Conservation (phyloP, 2,329 filamentous ascomycete species). For the Talaromyces marneffei region DNA sequence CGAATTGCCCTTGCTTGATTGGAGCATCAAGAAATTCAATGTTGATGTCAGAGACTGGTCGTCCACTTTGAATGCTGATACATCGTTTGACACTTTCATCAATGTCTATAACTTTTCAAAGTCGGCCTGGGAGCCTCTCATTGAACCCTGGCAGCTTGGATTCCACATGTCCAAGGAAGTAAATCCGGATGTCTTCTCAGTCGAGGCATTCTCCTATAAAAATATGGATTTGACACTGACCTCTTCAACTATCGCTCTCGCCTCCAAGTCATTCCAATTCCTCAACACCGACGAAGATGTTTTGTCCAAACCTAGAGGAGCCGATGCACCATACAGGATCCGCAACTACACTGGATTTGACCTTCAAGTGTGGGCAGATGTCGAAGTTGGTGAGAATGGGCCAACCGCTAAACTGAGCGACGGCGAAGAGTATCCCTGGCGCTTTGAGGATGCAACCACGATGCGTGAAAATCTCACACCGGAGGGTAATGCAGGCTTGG, state of each 20-base stretch:
- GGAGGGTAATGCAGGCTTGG: conserved; percentile 71
- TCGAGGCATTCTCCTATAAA: conserved; percentile 84
- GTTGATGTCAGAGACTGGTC: conserved; percentile 88
- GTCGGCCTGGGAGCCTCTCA: conserved; percentile 92
- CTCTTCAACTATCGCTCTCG: conserved; percentile 85
- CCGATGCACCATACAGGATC: conserved; percentile 87
- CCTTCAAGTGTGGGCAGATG: conserved; percentile 74
- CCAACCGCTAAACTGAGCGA: conserved; percentile 73
- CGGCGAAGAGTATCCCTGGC: conserved; percentile 88
- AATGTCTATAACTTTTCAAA: conserved; percentile 99
- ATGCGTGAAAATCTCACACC: conserved; percentile 89
- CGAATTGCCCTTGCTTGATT: conserved; percentile 88
- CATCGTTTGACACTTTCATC: conserved; percentile 85
- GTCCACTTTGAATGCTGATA: conserved; percentile 75
- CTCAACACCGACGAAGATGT: conserved; percentile 84
- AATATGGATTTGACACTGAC: conserved; percentile 88
- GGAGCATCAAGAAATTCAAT: conserved; percentile 85
- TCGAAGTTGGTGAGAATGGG: conserved; percentile 60
- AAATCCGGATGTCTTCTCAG: conserved; percentile 66
- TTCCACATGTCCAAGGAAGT: conserved; percentile 78
- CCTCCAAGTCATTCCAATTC: conserved; percentile 88
- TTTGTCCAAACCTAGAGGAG: conserved; percentile 82
- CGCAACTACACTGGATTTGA: conserved; percentile 95
- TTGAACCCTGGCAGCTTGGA: conserved; percentile 95
- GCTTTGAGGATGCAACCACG: conserved; percentile 93